phyloP scores from a whole-genome alignment of 192 early-diverging fungal genomes.

The Rhizoclosmatium sp. region DNA sequence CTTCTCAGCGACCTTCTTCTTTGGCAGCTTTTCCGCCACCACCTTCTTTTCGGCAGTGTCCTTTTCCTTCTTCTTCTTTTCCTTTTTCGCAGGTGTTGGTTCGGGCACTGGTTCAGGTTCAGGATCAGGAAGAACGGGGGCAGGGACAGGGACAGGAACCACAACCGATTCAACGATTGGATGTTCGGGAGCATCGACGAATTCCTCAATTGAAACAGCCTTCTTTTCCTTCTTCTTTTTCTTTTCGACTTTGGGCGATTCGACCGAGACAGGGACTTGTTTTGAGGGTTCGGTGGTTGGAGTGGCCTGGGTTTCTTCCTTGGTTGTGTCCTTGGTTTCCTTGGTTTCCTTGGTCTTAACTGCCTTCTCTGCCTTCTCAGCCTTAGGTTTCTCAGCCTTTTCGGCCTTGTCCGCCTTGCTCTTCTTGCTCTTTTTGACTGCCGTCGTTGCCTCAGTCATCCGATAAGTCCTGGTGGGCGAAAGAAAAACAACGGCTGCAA shows the following conservation, averaged over 20 bases:
- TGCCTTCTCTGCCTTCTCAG: not conserved
- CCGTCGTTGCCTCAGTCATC: too few species aligned
- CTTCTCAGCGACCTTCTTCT: not conserved
- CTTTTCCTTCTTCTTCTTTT: not conserved
- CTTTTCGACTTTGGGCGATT: not conserved
- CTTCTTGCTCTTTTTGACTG: not conserved
- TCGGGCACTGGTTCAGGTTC: not conserved
- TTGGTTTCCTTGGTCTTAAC: too few species aligned
- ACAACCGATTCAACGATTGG: not conserved
- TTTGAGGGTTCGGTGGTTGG: not conserved
- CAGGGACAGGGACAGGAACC: not conserved
- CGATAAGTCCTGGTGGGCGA: not conserved
- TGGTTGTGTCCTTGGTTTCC: too few species aligned
- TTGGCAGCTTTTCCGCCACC: not conserved
- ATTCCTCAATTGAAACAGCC: not conserved
- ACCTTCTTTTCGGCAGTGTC: not conserved
- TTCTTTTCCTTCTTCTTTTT: slow-evolving; percentile 5
- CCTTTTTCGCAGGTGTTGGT: not conserved
- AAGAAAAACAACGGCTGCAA: not conserved
- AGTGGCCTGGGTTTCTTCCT: too few species aligned
- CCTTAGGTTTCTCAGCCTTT: not conserved
- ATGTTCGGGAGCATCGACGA: not conserved
- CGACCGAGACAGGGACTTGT: not conserved
- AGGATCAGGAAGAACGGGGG: not conserved
- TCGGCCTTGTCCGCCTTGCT: not conserved